Percentiles rank a stretch among this genome's conserved stretches.
These are phyloP conservation scores for Fonsecaea multimorphosa DNA, from an alignment of 2,329 filamentous ascomycete genomes.

Conservation along the genomic window DNA sequence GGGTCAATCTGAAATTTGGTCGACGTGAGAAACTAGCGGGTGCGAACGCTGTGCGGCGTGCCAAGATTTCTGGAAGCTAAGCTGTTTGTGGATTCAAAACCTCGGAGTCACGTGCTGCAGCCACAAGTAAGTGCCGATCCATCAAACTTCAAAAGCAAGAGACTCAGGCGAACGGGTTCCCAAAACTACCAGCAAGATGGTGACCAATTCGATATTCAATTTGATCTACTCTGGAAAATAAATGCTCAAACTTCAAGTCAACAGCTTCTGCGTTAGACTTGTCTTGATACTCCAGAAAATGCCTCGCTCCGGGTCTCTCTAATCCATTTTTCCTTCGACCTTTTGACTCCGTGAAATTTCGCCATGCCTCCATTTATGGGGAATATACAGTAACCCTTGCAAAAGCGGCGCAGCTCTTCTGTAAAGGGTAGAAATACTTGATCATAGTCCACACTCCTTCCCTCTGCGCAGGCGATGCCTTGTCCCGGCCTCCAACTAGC, in stretches of 20 bases:
- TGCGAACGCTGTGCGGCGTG: slow-evolving; percentile 29
- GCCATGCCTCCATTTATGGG: slow-evolving; percentile 14
- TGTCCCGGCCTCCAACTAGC: not conserved
- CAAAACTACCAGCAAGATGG: not conserved
- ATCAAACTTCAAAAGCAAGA: not conserved
- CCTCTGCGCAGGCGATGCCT: not conserved
- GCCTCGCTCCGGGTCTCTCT: slow-evolving; percentile 25
- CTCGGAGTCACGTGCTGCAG: not conserved
- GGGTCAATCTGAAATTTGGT: slow-evolving; percentile 20
- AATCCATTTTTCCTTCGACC: slow-evolving; percentile 17
- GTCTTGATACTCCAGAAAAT: slow-evolving; percentile 25
- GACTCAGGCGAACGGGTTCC: not conserved
- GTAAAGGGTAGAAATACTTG: not conserved
- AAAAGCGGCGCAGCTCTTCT: slow-evolving; percentile 8
- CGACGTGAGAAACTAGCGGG: slow-evolving; percentile 20
- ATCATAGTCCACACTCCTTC: not conserved
- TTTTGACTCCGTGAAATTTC: slow-evolving; percentile 30
- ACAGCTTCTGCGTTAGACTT: not conserved
- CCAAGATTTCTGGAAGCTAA: slow-evolving; percentile 32
- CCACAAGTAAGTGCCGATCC: no score
- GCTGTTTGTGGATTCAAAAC: not conserved
- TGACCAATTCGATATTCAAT: not conserved
- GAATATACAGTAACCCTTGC: slow-evolving; percentile 24
- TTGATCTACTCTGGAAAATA: slow-evolving; percentile 10
- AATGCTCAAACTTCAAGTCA: slow-evolving; percentile 11